These are phyloP conservation scores for Globisporangium cederbergense DNA, from an alignment of 352 stramenopile species.

Conservation along the genomic window DNA sequence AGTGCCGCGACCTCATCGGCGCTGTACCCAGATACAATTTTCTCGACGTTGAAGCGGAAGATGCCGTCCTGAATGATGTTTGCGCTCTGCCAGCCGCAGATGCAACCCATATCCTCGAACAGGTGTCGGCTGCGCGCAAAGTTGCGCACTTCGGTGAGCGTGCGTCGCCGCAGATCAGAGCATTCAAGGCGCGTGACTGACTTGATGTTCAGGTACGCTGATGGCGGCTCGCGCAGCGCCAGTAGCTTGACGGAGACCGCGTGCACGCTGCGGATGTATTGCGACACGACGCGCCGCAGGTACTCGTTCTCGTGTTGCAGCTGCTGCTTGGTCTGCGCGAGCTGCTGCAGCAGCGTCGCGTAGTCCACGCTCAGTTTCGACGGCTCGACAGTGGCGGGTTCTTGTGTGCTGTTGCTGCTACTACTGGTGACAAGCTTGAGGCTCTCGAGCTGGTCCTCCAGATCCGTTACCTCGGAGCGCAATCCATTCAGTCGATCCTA, in stretches of 20 bases:
- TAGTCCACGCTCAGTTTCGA: not conserved
- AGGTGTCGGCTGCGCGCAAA: not conserved
- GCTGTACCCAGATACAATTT: not conserved
- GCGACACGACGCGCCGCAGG: not conserved
- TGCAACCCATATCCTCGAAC: not conserved
- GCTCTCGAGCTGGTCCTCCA: slow-evolving; percentile 6
- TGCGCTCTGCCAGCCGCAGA: slow-evolving; percentile 11
- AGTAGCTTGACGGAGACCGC: slow-evolving; percentile 3
- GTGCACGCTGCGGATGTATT: slow-evolving; percentile 4
- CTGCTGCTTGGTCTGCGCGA: not conserved
- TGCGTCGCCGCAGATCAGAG: not conserved
- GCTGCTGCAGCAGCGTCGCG: not conserved
- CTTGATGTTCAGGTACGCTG: slow-evolving; percentile 6
- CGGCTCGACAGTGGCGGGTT: not conserved
- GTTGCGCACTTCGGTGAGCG: not conserved
- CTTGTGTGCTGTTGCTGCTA: not conserved
- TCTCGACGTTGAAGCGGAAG: slow-evolving; percentile 15
- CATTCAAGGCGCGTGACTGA: slow-evolving; percentile 5
- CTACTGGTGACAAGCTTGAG: not conserved
- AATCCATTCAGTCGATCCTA: slow-evolving; percentile 10
- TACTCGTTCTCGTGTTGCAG: slow-evolving; percentile 15
- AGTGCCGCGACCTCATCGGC: not conserved
- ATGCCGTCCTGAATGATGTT: not conserved
- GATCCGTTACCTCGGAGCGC: slow-evolving; percentile 1
- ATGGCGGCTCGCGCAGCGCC: not conserved